These are phyloP conservation scores for Peltaster fructicola DNA, from an alignment of 2,329 filamentous ascomycete genomes.

Conservation along the genomic window DNA sequence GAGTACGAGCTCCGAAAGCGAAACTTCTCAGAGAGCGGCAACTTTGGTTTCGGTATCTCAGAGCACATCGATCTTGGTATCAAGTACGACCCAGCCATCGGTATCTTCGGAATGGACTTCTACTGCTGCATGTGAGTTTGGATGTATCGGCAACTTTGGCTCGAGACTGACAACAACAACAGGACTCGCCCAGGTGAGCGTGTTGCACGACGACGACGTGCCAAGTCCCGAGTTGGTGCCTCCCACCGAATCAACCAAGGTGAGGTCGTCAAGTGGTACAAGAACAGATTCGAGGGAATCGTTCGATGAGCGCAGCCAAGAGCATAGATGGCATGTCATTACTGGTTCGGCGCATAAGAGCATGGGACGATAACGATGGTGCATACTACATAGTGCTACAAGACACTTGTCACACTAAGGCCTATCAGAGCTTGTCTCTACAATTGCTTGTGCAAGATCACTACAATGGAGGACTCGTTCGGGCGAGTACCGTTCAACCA, in stretches of 20 bases:
- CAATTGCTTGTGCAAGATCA: constrained; percentile 19
- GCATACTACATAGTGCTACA: constrained; percentile 14
- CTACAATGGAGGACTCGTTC: constrained; percentile 19
- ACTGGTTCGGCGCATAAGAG: constrained; percentile 9
- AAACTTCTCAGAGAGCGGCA: constrained; percentile 99
- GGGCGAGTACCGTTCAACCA: constrained; percentile 18
- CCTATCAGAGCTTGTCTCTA: constrained; percentile 19
- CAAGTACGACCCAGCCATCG: constrained; percentile 97
- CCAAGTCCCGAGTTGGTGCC: constrained; percentile 70
- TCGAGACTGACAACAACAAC: constrained; percentile 15
- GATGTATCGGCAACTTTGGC: not conserved
- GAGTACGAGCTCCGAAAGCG: constrained; percentile 98
- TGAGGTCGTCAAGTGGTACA: constrained; percentile 98
- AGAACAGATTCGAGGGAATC: constrained; percentile 92
- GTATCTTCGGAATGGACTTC: constrained; percentile 99
- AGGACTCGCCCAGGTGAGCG: constrained; percentile 95
- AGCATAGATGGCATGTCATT: constrained; percentile 9
- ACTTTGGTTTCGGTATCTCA: constrained; percentile 99
- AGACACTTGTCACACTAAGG: constrained; percentile 13
- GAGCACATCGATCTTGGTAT: constrained; percentile 99
- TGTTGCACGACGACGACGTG: constrained; percentile 84
- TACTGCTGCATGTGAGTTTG: constrained; percentile 90
- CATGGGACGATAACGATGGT: constrained; percentile 7
- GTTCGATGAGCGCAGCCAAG: constrained; percentile 47
- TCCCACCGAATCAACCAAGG: constrained; percentile 83